These are phyloP conservation scores for Agarophyton chilense DNA, from an alignment of 23 red algal species.

Conservation along the genomic window DNA sequence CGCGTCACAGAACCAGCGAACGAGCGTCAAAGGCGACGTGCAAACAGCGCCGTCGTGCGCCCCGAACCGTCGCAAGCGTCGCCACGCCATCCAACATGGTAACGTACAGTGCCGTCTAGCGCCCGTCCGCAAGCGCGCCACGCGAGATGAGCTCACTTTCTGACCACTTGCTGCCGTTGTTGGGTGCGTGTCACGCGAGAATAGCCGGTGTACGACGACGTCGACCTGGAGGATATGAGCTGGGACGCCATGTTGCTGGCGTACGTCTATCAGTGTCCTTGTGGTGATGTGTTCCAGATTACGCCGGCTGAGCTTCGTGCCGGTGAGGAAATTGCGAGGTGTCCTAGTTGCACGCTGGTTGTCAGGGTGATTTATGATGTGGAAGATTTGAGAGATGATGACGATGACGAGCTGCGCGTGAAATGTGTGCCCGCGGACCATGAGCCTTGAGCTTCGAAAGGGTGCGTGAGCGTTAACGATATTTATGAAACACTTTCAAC, in stretches of 20 bases:
- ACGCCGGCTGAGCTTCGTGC: constrained; percentile 72
- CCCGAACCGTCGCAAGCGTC: not conserved
- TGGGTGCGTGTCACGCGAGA: not conserved
- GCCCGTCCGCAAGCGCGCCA: no score
- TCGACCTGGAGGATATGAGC: constrained; percentile 98
- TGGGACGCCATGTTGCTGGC: constrained; percentile 56
- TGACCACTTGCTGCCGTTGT: no score
- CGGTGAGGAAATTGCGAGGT: constrained; percentile 91
- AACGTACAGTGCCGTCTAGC: no score
- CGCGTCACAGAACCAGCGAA: no score
- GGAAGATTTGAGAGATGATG: not conserved
- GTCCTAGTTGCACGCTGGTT: constrained; percentile 90
- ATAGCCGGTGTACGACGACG: constrained; percentile 91
- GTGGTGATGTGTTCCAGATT: constrained; percentile 93
- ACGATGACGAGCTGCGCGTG: not conserved
- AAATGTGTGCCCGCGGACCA: not conserved
- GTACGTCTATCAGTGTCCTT: constrained; percentile 91
- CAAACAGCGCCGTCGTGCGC: no score
- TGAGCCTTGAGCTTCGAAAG: not conserved
- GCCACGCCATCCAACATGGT: not conserved
- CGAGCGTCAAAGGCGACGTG: no score
- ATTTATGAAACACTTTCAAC: no score
- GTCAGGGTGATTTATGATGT: constrained; percentile 89
- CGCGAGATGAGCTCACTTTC: no score
- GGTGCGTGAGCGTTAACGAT: not conserved